These are phyloP conservation scores for Cryptosporidium ubiquitum DNA, from an alignment of 169 alveolate species.

Conservation along the genomic window DNA sequence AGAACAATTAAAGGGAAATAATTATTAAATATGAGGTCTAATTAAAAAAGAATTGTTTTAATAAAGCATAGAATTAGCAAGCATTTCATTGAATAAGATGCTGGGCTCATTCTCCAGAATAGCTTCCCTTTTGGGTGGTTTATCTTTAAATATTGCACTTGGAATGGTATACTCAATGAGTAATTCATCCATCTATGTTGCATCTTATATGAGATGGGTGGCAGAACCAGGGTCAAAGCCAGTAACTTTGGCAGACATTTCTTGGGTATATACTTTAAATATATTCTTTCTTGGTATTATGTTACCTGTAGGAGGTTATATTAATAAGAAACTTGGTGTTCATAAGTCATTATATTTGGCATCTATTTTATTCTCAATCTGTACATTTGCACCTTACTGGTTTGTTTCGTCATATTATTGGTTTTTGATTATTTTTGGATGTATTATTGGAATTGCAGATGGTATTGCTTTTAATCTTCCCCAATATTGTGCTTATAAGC, in stretches of 20 bases:
- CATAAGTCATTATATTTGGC: constrained; percentile 35
- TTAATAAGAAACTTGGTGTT: constrained; percentile 15
- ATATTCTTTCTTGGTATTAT: constrained; percentile 41
- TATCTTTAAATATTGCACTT: constrained; percentile 41
- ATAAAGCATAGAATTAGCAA: not conserved
- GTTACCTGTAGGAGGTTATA: constrained; percentile 64
- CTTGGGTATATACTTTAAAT: constrained; percentile 71
- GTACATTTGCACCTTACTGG: constrained; percentile 43
- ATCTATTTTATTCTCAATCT: not conserved
- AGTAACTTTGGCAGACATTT: constrained; percentile 38
- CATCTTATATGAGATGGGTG: constrained; percentile 51
- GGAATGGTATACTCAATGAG: constrained; percentile 71
- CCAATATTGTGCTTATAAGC: constrained; percentile 58
- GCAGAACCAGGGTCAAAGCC: not conserved
- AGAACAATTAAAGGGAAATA: not conserved
- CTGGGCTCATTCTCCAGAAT: not conserved
- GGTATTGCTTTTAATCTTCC: constrained; percentile 63
- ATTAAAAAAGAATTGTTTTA: not conserved
- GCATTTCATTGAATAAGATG: not conserved
- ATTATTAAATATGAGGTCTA: not conserved
- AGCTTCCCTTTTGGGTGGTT: constrained; percentile 48
- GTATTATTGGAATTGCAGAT: constrained; percentile 60
- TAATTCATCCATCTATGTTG: constrained; percentile 61
- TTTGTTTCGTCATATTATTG: constrained; percentile 42
- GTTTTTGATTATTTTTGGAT: constrained; percentile 45